Conservation (phyloP, 139 green algal genomes). For the Pseudopediastrum boryanum region DNA sequence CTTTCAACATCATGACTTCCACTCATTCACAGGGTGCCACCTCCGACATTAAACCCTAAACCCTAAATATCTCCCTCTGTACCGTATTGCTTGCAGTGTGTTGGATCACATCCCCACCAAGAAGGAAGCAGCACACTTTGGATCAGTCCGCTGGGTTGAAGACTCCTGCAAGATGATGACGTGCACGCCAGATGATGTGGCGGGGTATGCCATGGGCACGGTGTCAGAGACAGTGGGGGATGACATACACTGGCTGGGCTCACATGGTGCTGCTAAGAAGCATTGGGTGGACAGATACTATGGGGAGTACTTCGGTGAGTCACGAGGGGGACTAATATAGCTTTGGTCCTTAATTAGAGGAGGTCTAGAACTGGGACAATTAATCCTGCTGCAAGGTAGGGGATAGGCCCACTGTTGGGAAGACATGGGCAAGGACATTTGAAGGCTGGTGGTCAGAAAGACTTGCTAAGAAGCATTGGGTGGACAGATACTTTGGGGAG, state of each 20-base stretch:
- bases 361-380: too few relatives aligned
- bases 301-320: constrained; percentile 8
- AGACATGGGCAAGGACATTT: not conserved
- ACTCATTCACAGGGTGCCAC: too few relatives aligned
- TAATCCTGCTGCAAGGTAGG: not conserved
- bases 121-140: not conserved
- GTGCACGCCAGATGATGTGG: not conserved
- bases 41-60: too few relatives aligned
- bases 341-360: too few relatives aligned
- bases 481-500: not conserved
- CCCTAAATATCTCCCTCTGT: too few relatives aligned
- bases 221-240: not conserved
- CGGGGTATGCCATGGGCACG: not conserved
- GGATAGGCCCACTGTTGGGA: not conserved
- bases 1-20: too few relatives aligned
- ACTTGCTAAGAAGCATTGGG: not conserved
- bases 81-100: constrained; percentile 10
- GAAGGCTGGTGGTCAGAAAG: not conserved
- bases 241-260: not conserved
- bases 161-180: not conserved
- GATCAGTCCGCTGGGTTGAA: not conserved
- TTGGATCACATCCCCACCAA: not conserved
- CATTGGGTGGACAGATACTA: not conserved
- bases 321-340: too few relatives aligned
- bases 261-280: constrained; percentile 4